phyloP scores from a whole-genome alignment of 106 monocot genomes.

The Cymbidium sinense region DNA sequence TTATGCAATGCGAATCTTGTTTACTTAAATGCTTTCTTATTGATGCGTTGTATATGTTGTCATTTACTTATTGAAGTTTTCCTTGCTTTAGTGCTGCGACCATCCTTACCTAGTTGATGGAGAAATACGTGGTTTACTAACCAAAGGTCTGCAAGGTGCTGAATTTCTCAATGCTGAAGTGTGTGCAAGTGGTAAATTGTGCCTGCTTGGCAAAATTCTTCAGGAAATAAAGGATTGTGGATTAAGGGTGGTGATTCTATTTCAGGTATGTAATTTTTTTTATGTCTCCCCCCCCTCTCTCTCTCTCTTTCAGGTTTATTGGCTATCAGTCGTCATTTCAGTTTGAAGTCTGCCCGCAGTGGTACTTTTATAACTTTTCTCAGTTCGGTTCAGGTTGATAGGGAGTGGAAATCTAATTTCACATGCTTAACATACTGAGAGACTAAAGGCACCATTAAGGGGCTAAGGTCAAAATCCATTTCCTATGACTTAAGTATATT shows the following conservation, averaged over 20 bases:
- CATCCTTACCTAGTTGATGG: conserved; percentile 85
- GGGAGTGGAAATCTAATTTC: background rate
- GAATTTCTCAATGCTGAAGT: conserved; percentile 74
- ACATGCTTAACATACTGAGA: background rate
- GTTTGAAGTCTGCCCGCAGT: background rate
- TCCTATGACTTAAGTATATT: background rate
- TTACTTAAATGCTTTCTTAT: background rate
- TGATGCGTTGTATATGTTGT: background rate
- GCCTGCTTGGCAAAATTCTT: conserved; percentile 77
- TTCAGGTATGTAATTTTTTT: conserved; percentile 44
- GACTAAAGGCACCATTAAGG: background rate
- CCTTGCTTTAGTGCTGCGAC: conserved; percentile 74
- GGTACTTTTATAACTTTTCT: background rate
- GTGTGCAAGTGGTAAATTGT: conserved; percentile 69
- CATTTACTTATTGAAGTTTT: conserved; percentile 3
- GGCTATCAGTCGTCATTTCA: background rate
- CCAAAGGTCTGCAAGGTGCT: conserved; percentile 22
- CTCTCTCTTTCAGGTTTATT: background rate
- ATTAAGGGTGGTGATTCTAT: conserved; percentile 63
- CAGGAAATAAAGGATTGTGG: conserved; percentile 41
- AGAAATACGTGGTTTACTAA: conserved; percentile 40
- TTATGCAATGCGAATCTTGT: background rate
- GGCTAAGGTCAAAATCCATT: background rate
- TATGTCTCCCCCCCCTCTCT: background rate
- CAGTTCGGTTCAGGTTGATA: background rate